Base-by-base conservation (phyloP, 2,329 filamentous ascomycete species). In the Balansia obtecta region DNA sequence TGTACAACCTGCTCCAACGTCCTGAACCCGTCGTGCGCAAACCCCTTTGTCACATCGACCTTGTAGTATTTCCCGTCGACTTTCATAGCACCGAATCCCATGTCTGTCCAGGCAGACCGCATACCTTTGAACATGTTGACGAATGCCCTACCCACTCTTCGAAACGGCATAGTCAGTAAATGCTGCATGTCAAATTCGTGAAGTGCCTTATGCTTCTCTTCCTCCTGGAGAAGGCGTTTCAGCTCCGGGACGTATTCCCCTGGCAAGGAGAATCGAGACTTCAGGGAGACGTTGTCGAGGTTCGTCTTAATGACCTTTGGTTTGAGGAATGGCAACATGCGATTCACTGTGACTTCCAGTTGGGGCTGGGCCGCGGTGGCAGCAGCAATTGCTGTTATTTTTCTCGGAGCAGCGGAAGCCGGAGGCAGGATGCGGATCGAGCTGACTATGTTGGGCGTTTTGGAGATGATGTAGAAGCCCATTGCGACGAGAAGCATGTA, bases 401-500 rank as follows among this genome's bases (percentile, higher is more conserved):
- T 59, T 5, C 57, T 51, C 15, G 53, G 50, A 18, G 57, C 51
- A 15, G 64, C 56, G n/a, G 47, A 37, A 30, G 18, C 37, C 2
- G 75, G 75, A 4, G 76, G 76, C 15, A 83, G 64, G 13, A 81
- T 71, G 32, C 73, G 75, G 60, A 86, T 79, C 40, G 65, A 66
- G 49, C 71, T 72, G 56, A 88, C 73, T 46, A 86, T 70, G 48
- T 74, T 72, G 27, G 70, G 63, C 7, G 82, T 78, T 59, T 79
- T 75, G 50, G 76, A 61, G 42, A 83, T 62, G 56, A 85, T 77
- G 54, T 76, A 76, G 44, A 74, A 74, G 52, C 81, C 83, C 63
- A 84, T 72, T 39, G 67, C 69, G 49, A 71, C 76, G 69, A 85
- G 80, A 50, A 77, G 61, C 45, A 83, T 58, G 61, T 79, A 82